Evolutionary conservation across 352 stramenopile genomes (phyloP).

Genomic region (Globisporangium canariense): DNA sequence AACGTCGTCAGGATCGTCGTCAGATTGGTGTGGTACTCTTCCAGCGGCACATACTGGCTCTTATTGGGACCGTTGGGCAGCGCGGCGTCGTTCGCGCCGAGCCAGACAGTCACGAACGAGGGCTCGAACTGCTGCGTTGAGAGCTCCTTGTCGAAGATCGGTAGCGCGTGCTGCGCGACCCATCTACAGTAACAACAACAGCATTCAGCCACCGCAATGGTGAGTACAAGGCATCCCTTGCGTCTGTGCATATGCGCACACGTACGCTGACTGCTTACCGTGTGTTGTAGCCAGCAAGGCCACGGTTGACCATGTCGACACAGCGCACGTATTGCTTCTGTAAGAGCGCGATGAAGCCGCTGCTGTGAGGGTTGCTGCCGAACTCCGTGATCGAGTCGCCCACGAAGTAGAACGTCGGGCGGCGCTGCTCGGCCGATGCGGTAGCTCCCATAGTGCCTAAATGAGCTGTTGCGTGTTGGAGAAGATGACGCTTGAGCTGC

Average conservation of each 20-base stretch:
- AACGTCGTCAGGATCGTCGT: slow-evolving; percentile 25
- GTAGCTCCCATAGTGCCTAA: slow-evolving; percentile 6
- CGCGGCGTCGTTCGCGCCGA: slow-evolving; percentile 62
- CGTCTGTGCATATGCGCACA: background rate
- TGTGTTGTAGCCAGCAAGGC: slow-evolving; percentile 54
- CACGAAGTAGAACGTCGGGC: slow-evolving; percentile 38
- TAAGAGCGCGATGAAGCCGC: slow-evolving; percentile 48
- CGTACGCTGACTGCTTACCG: background rate
- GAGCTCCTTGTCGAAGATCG: slow-evolving; percentile 37
- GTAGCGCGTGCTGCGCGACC: slow-evolving; percentile 37
- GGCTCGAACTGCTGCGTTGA: slow-evolving; percentile 24
- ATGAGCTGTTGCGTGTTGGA: background rate
- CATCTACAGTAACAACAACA: slow-evolving; percentile 20
- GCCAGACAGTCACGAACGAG: slow-evolving; percentile 46
- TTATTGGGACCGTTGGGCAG: slow-evolving; percentile 25
- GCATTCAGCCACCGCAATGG: background rate
- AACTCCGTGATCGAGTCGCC: slow-evolving; percentile 73
- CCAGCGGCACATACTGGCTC: slow-evolving; percentile 39
- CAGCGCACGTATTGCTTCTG: slow-evolving; percentile 47
- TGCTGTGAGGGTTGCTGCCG: slow-evolving; percentile 28
- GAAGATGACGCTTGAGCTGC: background rate
- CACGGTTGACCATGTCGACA: slow-evolving; percentile 55
- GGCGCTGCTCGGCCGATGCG: slow-evolving; percentile 13
- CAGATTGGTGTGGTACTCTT: slow-evolving; percentile 42
- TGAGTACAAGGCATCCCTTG: background rate